A percentile compares a stretch with the other conserved stretches of the same genome.
These are phyloP conservation scores for Immersiella caudata DNA, from an alignment of 495 filamentous ascomycete genomes.

Conservation along the genomic window DNA sequence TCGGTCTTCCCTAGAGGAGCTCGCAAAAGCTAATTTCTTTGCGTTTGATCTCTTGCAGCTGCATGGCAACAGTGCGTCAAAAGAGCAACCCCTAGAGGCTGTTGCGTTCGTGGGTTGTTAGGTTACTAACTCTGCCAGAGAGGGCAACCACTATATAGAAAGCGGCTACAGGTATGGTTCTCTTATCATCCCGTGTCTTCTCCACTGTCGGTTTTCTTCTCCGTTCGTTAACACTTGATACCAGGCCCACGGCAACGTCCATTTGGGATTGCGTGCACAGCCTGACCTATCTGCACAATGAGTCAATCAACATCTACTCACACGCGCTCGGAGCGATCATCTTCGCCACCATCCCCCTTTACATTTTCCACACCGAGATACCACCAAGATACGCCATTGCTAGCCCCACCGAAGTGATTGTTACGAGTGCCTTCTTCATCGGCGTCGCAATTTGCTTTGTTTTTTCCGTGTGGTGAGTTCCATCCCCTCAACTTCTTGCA, in stretches of 20 bases:
- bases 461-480: constrained; percentile 48
- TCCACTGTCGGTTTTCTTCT: too few relatives aligned
- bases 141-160: constrained; percentile 15
- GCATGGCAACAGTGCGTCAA: constrained; percentile 5
- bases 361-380: constrained; percentile 40
- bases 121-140: constrained; percentile 1
- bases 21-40: neutral
- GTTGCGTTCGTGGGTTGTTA: neutral
- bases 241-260: constrained; percentile 22
- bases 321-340: constrained; percentile 53
- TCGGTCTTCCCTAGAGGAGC: neutral
- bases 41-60: neutral
- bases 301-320: constrained; percentile 57
- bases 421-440: constrained; percentile 51
- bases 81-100: neutral
- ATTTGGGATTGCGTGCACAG: constrained; percentile 39
- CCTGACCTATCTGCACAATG: constrained; percentile 51
- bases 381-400: constrained; percentile 38
- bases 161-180: neutral
- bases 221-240: too few relatives aligned
- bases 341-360: constrained; percentile 45
- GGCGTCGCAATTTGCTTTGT: constrained; percentile 57
- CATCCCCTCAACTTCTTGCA: neutral
- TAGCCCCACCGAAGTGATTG: constrained; percentile 43
- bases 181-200: neutral